A percentile compares a stretch with the other conserved stretches of the same genome.
Evolutionary conservation across 2,329 filamentous ascomycete species (phyloP).

Genomic region (Sclerotinia subarctica): DNA sequence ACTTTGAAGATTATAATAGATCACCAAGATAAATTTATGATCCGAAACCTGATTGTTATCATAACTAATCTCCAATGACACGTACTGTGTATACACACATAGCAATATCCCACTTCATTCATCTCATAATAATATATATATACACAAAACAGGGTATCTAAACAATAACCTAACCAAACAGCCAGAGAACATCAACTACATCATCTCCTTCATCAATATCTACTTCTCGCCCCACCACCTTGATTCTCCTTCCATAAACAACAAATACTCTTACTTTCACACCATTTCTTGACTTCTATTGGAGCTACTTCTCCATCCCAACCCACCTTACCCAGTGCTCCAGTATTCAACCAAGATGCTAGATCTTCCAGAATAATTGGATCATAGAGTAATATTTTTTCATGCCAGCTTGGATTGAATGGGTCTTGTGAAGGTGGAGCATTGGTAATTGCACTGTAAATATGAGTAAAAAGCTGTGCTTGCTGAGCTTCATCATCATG

Average conservation of each 20-base stretch:
- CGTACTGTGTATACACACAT: too few relatives aligned
- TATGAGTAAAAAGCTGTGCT: conserved; percentile 48
- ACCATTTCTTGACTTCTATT: conserved; percentile 79
- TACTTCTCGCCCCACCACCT: conserved; percentile 32
- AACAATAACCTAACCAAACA: background rate
- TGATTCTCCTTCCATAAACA: conserved; percentile 61
- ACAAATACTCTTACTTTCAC: conserved; percentile 80
- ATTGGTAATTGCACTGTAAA: conserved; percentile 53
- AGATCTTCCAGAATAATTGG: conserved; percentile 86
- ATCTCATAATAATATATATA: background rate
- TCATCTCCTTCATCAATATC: conserved; percentile 27
- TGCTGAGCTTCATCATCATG: conserved; percentile 40
- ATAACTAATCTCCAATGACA: too few relatives aligned
- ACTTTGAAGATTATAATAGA: too few relatives aligned
- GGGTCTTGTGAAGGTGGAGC: conserved; percentile 51
- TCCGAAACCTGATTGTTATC: background rate
- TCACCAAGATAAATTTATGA: background rate
- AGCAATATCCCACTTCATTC: background rate
- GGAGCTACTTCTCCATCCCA: conserved; percentile 63
- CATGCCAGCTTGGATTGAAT: conserved; percentile 68
- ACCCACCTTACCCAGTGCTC: conserved; percentile 58
- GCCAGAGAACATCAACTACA: background rate
- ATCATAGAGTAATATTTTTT: conserved; percentile 92
- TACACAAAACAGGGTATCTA: background rate
- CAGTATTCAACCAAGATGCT: conserved; percentile 75